Evolutionary conservation across 768 basidiomycete genomes (phyloP), one percentile per base, ranked within the genome.

Genomic region (Russula compacta): DNA sequence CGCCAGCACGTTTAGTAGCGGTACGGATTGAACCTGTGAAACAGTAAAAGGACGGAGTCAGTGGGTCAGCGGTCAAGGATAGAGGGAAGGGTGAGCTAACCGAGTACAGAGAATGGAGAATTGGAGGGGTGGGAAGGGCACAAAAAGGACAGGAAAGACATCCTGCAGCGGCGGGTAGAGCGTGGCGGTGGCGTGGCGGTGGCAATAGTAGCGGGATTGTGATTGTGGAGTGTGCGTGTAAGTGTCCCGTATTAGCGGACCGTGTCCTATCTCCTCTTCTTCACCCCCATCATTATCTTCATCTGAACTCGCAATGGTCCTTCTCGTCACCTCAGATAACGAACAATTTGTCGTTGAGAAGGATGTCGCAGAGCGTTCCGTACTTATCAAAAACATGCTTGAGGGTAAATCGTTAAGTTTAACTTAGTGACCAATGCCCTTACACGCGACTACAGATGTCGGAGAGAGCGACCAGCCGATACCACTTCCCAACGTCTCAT

Each of bases 331-430:
- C 42, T 98, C 95, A 49, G 97, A 99, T 74, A 93, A 91, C 67
- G 97, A 98, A 75, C 84, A 87, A 65, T 99, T 95, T 77, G 80
- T 82, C 55, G 89, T 95, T 66, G 94, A 98, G 72, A 91, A 87
- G 75, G 90, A 94, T 59, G 91, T 99, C 59, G 92, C 92, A 58
- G 91, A 95, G 77, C 90, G 97, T 73, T 88, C 85, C 64, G 93
- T 95, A 10, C 83, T 99, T 69, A 97, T 99, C 76, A 97, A 95
- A 81, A 95, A 97, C 80, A 98, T 99, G 97, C 88, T 98, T 56
- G 97, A 98, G 76, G 97, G 97, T 92, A 40, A 53, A 15, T 44
- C 24, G 14, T 19, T 17, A 60, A 60, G 55, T 40, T 53, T 58
- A 53, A 54, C 63, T 43, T 39, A 40, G 54, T 33, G 29, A 46